Percentiles rank a stretch among this genome's conserved stretches.
Conservation (phyloP, 306 rosid species). For the Heteromeles arbutifolia region DNA sequence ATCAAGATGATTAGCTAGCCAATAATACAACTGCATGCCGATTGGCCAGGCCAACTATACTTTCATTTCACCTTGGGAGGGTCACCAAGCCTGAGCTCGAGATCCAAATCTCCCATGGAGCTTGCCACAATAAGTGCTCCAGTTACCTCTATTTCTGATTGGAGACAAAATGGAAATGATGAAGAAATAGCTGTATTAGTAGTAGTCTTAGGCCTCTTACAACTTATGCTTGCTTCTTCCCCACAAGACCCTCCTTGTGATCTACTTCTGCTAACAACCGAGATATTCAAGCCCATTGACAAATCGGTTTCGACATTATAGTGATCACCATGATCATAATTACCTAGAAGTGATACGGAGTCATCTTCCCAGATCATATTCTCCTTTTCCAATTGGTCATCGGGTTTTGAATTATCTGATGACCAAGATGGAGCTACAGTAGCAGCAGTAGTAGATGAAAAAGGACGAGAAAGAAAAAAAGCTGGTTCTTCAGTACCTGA, state of each 20-base stretch:
- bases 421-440: neutral
- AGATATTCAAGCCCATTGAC: slow-evolving; percentile 37
- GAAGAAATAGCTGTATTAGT: slow-evolving; percentile 20
- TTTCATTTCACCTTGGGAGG: slow-evolving; percentile 31
- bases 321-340: neutral
- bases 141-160: slow-evolving; percentile 19
- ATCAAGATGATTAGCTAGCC: neutral
- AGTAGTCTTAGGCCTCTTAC: slow-evolving; percentile 38
- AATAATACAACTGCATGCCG: neutral
- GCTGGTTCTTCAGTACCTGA: neutral
- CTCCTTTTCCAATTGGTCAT: slow-evolving; percentile 18
- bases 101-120: slow-evolving; percentile 64
- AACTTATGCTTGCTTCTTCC: slow-evolving; percentile 10
- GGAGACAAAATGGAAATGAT: slow-evolving; percentile 24
- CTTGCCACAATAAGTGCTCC: slow-evolving; percentile 15
- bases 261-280: slow-evolving; percentile 30
- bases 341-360: slow-evolving; percentile 4
- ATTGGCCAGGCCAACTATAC: neutral
- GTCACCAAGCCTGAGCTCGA: slow-evolving; percentile 86
- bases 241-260: slow-evolving; percentile 16
- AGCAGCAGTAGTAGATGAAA: slow-evolving; percentile 7
- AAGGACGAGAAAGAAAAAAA: slow-evolving; percentile 15
- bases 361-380: slow-evolving; percentile 9
- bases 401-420: slow-evolving; percentile 1
- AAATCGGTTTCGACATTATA: slow-evolving; percentile 49